Evolutionary conservation across 2,329 filamentous ascomycete species (phyloP).

Genomic region (Penicillium brasilianum): DNA sequence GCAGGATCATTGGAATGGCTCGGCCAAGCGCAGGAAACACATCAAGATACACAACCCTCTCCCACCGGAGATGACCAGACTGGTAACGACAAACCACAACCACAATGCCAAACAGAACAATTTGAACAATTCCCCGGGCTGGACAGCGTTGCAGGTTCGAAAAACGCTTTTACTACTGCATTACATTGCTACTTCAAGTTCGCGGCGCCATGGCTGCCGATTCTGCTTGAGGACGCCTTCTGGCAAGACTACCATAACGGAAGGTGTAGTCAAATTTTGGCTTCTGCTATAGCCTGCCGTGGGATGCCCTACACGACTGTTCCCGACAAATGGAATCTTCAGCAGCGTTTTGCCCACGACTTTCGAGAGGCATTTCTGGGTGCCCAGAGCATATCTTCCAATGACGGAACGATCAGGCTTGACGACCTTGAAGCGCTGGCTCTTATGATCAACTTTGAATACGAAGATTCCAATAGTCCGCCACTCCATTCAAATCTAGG

Average conservation of each 20-base stretch:
- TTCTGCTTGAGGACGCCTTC: constrained; percentile 32
- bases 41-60: not conserved
- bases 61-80: not conserved
- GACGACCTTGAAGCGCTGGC: constrained; percentile 17
- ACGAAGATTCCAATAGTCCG: not conserved
- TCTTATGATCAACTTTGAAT: constrained; percentile 16
- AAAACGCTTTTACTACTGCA: constrained; percentile 7
- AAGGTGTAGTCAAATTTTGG: constrained; percentile 27
- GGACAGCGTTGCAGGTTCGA: too few relatives aligned
- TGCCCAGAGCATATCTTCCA: constrained; percentile 9
- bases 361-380: constrained; percentile 30
- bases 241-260: constrained; percentile 31
- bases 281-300: constrained; percentile 32
- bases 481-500: constrained; percentile 21
- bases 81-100: not conserved
- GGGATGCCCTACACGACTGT: constrained; percentile 28
- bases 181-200: constrained; percentile 32
- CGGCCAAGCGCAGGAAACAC: too few relatives aligned
- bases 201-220: constrained; percentile 27
- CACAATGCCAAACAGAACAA: too few relatives aligned
- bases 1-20: too few relatives aligned
- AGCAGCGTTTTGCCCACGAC: constrained; percentile 27
- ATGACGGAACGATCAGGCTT: constrained; percentile 9
- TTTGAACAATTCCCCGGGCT: too few relatives aligned
- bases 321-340: constrained; percentile 25